Percentiles rank a stretch among this genome's conserved stretches.
These are phyloP conservation scores for Papiliotrema laurentii DNA, from an alignment of 1,284 basidiomycete species.

Conservation along the genomic window DNA sequence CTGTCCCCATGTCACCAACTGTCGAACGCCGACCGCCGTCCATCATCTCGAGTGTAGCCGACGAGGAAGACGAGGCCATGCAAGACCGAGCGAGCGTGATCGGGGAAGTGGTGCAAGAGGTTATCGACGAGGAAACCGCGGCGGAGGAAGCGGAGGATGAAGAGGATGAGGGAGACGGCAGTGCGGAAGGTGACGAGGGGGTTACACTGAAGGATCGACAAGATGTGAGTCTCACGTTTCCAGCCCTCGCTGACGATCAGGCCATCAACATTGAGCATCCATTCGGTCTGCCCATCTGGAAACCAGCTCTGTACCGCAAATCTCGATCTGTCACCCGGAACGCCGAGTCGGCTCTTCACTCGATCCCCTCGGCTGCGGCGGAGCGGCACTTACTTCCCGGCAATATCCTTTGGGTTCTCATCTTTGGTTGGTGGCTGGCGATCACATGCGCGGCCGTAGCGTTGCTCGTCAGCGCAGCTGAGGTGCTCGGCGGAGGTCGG, in stretches of 20 bases:
- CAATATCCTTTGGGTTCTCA: conserved; percentile 83
- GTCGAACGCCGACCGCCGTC: conserved; percentile 19
- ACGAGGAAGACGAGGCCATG: conserved; percentile 30
- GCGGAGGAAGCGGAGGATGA: conserved; percentile 31
- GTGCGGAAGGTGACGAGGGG: conserved; percentile 65
- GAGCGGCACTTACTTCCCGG: conserved; percentile 86
- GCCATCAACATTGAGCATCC: conserved; percentile 97
- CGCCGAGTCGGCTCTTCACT: conserved; percentile 90
- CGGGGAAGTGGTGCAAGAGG: conserved; percentile 30
- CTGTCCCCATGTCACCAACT: conserved; percentile 23
- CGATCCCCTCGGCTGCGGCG: conserved; percentile 83
- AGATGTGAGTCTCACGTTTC: conserved; percentile 57
- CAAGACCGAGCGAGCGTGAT: conserved; percentile 17
- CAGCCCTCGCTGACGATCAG: conserved; percentile 22
- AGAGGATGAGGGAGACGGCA: conserved; percentile 31
- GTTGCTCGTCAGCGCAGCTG: conserved; percentile 64
- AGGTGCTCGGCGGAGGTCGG: conserved; percentile 60
- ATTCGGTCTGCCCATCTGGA: conserved; percentile 99
- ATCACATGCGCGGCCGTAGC: conserved; percentile 66
- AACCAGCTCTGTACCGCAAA: conserved; percentile 98
- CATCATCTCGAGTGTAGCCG: conserved; percentile 21
- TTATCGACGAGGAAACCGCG: conserved; percentile 25
- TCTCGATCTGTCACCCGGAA: conserved; percentile 92
- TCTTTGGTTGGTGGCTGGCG: conserved; percentile 90
- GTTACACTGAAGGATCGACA: conserved; percentile 93